Evolutionary conservation across 306 rosid genomes (phyloP).

Genomic region (Acacia confusa): DNA sequence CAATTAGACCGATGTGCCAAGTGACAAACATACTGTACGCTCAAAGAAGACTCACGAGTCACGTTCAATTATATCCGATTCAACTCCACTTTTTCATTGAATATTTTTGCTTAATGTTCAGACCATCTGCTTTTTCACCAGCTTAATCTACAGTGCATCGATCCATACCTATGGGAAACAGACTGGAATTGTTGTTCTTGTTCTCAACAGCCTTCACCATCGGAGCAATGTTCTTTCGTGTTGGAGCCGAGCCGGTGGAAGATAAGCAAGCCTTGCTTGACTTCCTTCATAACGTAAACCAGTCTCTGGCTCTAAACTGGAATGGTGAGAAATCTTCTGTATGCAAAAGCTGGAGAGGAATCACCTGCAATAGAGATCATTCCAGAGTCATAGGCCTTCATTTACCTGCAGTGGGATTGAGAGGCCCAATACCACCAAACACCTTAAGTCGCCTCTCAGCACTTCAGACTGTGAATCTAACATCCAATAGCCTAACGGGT

Average conservation of each 20-base stretch:
- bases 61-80: slow-evolving; percentile 8
- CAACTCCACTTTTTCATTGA: slow-evolving; percentile 18
- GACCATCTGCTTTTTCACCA: slow-evolving; percentile 25
- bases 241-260: slow-evolving; percentile 50
- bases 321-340: slow-evolving; percentile 43
- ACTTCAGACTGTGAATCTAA: slow-evolving; percentile 61
- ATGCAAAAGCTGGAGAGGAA: slow-evolving; percentile 76
- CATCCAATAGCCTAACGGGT: slow-evolving; percentile 60
- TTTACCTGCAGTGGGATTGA: slow-evolving; percentile 58
- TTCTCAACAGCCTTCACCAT: slow-evolving; percentile 29
- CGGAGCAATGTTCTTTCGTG: slow-evolving; percentile 39
- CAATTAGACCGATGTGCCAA: slow-evolving; percentile 1
- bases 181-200: slow-evolving; percentile 33
- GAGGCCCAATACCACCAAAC: slow-evolving; percentile 67
- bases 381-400: slow-evolving; percentile 57
- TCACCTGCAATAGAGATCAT: slow-evolving; percentile 54
- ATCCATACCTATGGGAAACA: slow-evolving; percentile 47
- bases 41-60: neutral
- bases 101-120: slow-evolving; percentile 13
- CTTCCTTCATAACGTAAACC: slow-evolving; percentile 60
- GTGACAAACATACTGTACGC: neutral
- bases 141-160: slow-evolving; percentile 29
- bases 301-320: slow-evolving; percentile 62
- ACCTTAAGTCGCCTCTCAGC: slow-evolving; percentile 63
- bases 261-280: slow-evolving; percentile 81